Evolutionary conservation across 2,329 filamentous ascomycete species (phyloP).

Genomic region (Aspergillus brunneoviolaceus): DNA sequence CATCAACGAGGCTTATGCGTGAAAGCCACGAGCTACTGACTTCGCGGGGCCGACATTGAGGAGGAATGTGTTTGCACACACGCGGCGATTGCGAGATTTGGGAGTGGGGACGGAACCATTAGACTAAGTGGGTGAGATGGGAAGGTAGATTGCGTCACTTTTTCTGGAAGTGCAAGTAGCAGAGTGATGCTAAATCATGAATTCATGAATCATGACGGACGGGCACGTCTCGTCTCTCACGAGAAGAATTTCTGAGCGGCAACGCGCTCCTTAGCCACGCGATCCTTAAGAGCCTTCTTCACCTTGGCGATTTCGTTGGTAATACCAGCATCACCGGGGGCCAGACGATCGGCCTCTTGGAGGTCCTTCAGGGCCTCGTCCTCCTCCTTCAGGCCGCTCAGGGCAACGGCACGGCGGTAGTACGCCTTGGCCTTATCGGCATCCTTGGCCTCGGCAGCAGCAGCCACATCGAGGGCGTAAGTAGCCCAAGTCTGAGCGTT

Average conservation of each 20-base stretch:
- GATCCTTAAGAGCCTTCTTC: slow-evolving; percentile 71
- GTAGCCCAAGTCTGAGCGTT: slow-evolving; percentile 70
- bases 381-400: slow-evolving; percentile 76
- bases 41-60: background rate
- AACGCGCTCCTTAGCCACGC: slow-evolving; percentile 84
- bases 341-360: slow-evolving; percentile 70
- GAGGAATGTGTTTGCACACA: background rate
- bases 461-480: slow-evolving; percentile 65
- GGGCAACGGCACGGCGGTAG: slow-evolving; percentile 78
- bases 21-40: background rate
- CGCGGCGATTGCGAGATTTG: background rate
- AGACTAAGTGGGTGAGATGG: background rate
- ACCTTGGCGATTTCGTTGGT: slow-evolving; percentile 72
- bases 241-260: slow-evolving; percentile 89
- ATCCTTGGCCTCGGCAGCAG: slow-evolving; percentile 62
- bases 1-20: background rate
- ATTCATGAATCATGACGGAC: slow-evolving; percentile 31
- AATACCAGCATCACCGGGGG: slow-evolving; percentile 73
- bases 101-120: background rate
- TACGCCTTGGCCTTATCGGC: slow-evolving; percentile 85
- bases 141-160: background rate
- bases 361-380: slow-evolving; percentile 76
- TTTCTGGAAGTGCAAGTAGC: background rate
- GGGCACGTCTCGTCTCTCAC: slow-evolving; percentile 32
- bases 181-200: slow-evolving; percentile 23